Evolutionary conservation across 257 asterid species (phyloP).

Genomic region (Cruciata laevipes): DNA sequence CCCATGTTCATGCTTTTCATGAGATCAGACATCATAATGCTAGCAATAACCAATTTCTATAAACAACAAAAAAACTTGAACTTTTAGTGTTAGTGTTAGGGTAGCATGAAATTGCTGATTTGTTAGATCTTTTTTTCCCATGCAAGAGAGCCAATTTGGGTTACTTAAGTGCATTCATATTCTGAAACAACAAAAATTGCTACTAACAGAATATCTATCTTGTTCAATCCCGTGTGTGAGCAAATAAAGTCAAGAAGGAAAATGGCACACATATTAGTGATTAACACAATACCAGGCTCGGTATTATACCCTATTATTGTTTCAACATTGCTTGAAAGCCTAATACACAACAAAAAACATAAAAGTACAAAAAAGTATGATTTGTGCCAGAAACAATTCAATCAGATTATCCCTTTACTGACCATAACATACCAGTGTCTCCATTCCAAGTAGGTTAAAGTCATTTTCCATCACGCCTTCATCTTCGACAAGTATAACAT

Average conservation of each 20-base stretch:
- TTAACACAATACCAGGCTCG: background rate
- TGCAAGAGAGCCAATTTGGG: background rate
- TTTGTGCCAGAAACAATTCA: too few relatives aligned
- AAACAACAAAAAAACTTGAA: background rate
- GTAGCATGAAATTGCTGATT: background rate
- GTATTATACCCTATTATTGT: background rate
- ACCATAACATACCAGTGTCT: conserved; percentile 61
- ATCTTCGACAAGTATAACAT: conserved; percentile 50
- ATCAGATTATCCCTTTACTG: too few relatives aligned
- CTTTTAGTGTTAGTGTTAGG: background rate
- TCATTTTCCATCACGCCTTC: conserved; percentile 46
- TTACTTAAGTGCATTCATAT: background rate
- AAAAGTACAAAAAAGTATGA: too few relatives aligned
- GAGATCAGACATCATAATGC: background rate
- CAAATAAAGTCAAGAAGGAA: background rate
- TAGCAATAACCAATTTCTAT: background rate
- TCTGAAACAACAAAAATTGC: background rate
- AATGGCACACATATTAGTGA: background rate
- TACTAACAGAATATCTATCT: background rate
- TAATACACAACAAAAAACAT: too few relatives aligned
- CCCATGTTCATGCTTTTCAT: background rate
- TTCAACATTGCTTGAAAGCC: background rate
- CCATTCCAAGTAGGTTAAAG: conserved; percentile 43
- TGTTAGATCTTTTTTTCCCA: background rate
- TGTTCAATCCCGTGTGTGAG: background rate